Percentiles rank a stretch among this genome's conserved stretches.
phyloP scores from a whole-genome alignment of 1,284 basidiomycete genomes.

The Pseudozyma flocculosa region DNA sequence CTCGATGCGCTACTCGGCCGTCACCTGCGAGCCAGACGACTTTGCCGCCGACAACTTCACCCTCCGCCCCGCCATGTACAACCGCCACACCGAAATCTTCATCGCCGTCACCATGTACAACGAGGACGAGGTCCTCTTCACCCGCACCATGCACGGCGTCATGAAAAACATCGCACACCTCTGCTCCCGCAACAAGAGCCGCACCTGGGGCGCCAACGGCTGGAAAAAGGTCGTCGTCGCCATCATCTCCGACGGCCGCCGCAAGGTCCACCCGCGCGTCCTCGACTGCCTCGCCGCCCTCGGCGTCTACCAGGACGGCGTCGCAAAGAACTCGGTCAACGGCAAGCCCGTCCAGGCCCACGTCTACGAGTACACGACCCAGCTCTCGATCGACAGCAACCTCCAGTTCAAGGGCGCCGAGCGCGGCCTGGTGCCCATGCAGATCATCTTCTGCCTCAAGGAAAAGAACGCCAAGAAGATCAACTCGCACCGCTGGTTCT shows the following conservation, averaged over 20 bases:
- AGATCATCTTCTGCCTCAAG: constrained; percentile 56
- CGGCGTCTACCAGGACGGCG: constrained; percentile 66
- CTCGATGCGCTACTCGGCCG: constrained; percentile 64
- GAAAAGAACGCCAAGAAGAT: constrained; percentile 63
- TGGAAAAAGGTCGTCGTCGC: constrained; percentile 77
- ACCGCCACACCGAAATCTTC: constrained; percentile 84
- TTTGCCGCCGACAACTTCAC: constrained; percentile 81
- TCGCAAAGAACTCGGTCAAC: constrained; percentile 88
- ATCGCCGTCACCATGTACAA: constrained; percentile 80
- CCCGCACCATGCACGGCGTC: constrained; percentile 90
- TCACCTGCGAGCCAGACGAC: constrained; percentile 70
- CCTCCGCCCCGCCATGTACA: constrained; percentile 77
- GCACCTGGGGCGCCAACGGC: constrained; percentile 91
- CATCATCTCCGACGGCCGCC: constrained; percentile 91
- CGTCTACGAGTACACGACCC: constrained; percentile 91
- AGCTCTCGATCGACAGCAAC: constrained; percentile 82
- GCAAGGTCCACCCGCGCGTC: constrained; percentile 86
- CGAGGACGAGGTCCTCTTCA: constrained; percentile 90
- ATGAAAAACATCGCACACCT: constrained; percentile 68
- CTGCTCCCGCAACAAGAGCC: constrained; percentile 87
- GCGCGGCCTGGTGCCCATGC: constrained; percentile 67
- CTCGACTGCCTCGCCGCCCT: constrained; percentile 72
- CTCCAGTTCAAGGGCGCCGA: constrained; percentile 92
- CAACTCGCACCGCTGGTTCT: constrained; percentile 72
- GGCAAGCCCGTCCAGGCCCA: constrained; percentile 87